These are phyloP conservation scores for Solanum gandarillasii DNA, from an alignment of 257 asterid genomes.

Conservation along the genomic window DNA sequence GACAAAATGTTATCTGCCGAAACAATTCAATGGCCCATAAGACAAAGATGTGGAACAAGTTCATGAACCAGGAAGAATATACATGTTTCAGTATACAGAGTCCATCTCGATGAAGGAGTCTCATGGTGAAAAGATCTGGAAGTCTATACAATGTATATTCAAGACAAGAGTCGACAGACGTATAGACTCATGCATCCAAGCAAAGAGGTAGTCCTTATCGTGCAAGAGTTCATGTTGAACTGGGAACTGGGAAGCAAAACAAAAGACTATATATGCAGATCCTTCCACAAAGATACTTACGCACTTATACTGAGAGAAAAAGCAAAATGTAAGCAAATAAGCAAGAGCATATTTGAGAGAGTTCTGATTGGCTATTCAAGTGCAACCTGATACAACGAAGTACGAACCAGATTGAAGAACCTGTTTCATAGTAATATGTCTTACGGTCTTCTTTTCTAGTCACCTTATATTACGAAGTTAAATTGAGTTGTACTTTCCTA, in stretches of 20 bases:
- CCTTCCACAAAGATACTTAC: background rate
- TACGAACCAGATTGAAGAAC: background rate
- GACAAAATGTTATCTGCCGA: background rate
- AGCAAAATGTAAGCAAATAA: background rate
- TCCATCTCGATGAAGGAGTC: background rate
- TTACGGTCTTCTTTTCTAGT: background rate
- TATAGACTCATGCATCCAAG: background rate
- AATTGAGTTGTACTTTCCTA: background rate
- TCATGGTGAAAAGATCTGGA: background rate
- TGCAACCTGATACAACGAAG: background rate
- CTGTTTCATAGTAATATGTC: background rate
- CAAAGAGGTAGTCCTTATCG: background rate
- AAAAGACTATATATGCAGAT: background rate
- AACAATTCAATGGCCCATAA: background rate
- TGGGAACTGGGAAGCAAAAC: background rate
- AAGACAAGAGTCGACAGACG: background rate
- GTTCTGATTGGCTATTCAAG: background rate
- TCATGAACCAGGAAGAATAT: background rate
- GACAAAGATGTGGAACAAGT: background rate
- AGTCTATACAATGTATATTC: background rate
- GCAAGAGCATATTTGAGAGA: background rate
- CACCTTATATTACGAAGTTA: background rate
- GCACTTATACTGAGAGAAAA: background rate
- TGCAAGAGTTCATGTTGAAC: background rate
- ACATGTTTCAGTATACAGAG: background rate